phyloP scores from a whole-genome alignment of 2,329 filamentous ascomycete species.

The Neonectria punicea region DNA sequence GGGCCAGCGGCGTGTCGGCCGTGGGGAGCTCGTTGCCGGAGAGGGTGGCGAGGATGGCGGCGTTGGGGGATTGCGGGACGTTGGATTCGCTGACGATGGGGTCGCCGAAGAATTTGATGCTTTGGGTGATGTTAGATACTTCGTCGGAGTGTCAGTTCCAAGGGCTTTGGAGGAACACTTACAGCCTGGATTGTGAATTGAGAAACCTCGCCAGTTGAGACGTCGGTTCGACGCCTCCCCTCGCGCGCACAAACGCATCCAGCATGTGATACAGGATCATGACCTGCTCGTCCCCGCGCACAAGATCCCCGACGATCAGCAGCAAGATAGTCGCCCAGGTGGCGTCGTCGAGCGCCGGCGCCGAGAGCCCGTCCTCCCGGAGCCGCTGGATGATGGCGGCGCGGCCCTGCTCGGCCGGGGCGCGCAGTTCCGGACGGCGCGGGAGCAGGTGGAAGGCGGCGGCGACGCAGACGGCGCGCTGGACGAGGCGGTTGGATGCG shows the following conservation, averaged over 20 bases:
- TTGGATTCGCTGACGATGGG: conserved; percentile 12
- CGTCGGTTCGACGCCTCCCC: background rate
- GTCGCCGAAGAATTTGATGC: conserved; percentile 25
- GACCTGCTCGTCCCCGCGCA: conserved; percentile 26
- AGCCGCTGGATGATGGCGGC: conserved; percentile 26
- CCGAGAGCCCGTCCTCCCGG: conserved; percentile 18
- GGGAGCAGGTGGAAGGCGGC: conserved; percentile 24
- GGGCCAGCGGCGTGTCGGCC: background rate
- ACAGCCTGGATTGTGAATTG: conserved; percentile 20
- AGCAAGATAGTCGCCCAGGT: conserved; percentile 26
- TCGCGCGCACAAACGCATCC: conserved; percentile 20
- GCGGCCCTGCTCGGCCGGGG: conserved; percentile 25
- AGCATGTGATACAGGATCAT: conserved; percentile 29
- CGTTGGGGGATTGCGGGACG: conserved; percentile 7
- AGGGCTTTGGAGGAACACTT: background rate
- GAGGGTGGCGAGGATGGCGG: conserved; percentile 13
- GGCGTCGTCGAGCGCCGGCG: conserved; percentile 15
- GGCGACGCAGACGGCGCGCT: conserved; percentile 25
- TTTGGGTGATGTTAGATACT: background rate
- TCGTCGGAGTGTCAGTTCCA: too few relatives aligned
- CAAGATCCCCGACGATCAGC: conserved; percentile 21
- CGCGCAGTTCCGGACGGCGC: conserved; percentile 21
- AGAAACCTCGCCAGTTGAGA: conserved; percentile 15
- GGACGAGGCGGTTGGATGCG: conserved; percentile 16
- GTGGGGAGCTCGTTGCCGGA: conserved; percentile 11